These are phyloP conservation scores for Hamamelis virginiana DNA, from an alignment of 164 flowering plant species.

Conservation along the genomic window DNA sequence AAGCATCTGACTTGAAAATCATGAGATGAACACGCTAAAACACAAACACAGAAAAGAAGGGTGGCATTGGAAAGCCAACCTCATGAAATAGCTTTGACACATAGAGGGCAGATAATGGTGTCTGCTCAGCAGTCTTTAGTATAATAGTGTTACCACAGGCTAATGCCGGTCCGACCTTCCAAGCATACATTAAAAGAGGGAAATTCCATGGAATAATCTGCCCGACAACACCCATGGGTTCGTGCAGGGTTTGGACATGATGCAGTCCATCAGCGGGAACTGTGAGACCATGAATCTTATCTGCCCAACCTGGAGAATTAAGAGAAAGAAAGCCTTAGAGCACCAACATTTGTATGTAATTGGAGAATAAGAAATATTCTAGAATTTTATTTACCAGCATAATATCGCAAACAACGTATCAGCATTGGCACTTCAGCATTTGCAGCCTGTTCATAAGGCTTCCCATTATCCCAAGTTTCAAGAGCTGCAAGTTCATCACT, in stretches of 20 bases:
- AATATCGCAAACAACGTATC: constrained; percentile 47
- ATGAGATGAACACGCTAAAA: too few relatives aligned
- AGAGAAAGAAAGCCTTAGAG: too few relatives aligned
- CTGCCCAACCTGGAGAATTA: constrained; percentile 49
- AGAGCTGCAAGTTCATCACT: constrained; percentile 62
- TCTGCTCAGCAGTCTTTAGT: constrained; percentile 53
- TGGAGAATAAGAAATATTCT: too few relatives aligned
- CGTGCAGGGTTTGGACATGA: constrained; percentile 49
- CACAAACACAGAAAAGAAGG: too few relatives aligned
- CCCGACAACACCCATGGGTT: constrained; percentile 52
- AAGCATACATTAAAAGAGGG: constrained; percentile 48
- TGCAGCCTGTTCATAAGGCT: constrained; percentile 58
- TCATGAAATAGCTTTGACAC: constrained; percentile 38
- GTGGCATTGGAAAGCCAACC: constrained; percentile 29
- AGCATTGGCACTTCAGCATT: constrained; percentile 57
- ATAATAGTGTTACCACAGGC: constrained; percentile 56
- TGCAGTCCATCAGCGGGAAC: constrained; percentile 47
- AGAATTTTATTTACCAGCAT: constrained; percentile 46
- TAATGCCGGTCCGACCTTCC: constrained; percentile 56
- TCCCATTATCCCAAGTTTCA: constrained; percentile 76
- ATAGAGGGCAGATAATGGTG: constrained; percentile 44
- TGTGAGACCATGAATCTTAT: constrained; percentile 55
- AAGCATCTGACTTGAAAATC: too few relatives aligned
- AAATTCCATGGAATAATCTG: constrained; percentile 60
- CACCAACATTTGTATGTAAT: too few relatives aligned